These are phyloP conservation scores for Saccharomycopsis phalli DNA, from an alignment of 1,139 yeast genomes.

Conservation along the genomic window DNA sequence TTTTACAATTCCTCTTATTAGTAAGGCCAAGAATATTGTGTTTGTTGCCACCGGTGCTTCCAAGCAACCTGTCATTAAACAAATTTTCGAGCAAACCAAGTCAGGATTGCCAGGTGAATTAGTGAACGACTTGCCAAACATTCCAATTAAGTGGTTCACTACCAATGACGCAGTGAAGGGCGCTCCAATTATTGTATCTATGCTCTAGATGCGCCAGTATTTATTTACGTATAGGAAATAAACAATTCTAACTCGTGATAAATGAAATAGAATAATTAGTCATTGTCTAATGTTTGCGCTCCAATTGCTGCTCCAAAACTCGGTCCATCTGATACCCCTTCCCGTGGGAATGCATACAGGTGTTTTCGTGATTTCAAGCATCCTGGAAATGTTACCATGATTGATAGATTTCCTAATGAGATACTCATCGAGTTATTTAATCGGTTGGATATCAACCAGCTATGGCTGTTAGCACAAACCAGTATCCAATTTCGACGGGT, in stretches of 20 bases:
- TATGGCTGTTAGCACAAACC: background rate
- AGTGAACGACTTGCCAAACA: conserved; percentile 44
- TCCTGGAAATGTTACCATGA: background rate
- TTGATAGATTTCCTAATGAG: background rate
- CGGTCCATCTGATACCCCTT: too few species aligned
- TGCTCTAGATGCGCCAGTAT: conserved; percentile 5
- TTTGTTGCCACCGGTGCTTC: conserved; percentile 95
- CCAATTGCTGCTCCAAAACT: too few species aligned
- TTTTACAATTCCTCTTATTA: conserved; percentile 85
- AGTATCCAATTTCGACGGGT: background rate
- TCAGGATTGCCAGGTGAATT: conserved; percentile 60
- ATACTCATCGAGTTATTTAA: background rate
- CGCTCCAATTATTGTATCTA: conserved; percentile 42
- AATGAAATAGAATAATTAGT: too few species aligned
- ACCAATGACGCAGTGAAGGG: conserved; percentile 66
- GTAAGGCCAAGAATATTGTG: conserved; percentile 87
- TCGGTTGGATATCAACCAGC: background rate
- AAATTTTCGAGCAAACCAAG: conserved; percentile 52
- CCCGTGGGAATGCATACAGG: too few species aligned
- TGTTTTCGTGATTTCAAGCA: too few species aligned
- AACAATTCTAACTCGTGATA: too few species aligned
- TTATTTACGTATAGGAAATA: too few species aligned
- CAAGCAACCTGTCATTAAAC: conserved; percentile 64
- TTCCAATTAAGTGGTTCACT: conserved; percentile 54
- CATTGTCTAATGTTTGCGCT: too few species aligned